Evolutionary conservation across 2,329 filamentous ascomycete species (phyloP).

Genomic region (Amylocarpus encephaloides): DNA sequence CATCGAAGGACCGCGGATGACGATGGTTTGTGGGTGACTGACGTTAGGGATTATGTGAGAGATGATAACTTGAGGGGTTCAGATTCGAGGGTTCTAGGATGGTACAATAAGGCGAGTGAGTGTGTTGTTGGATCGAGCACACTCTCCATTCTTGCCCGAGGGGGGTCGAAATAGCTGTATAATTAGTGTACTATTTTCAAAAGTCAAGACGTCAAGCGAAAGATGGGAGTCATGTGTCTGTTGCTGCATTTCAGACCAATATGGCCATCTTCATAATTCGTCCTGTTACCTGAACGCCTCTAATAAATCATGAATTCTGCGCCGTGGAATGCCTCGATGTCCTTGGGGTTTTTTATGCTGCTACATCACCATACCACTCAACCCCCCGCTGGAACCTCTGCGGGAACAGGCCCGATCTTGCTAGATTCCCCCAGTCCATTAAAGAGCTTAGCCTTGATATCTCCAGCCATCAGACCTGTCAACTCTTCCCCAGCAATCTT

Average conservation of each 20-base stretch:
- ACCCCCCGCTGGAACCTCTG: constrained; percentile 2
- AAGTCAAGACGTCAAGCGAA: too few relatives aligned
- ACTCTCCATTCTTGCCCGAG: too few relatives aligned
- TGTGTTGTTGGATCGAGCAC: too few relatives aligned
- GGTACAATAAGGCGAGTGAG: too few relatives aligned
- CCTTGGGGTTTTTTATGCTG: neutral
- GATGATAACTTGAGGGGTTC: too few relatives aligned
- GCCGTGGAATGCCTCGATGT: constrained; percentile 17
- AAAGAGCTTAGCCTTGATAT: constrained; percentile 47
- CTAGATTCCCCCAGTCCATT: constrained; percentile 26
- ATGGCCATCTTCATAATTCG: constrained; percentile 12
- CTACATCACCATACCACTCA: constrained; percentile 4
- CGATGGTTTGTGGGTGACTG: neutral
- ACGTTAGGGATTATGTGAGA: neutral
- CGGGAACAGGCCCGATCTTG: constrained; percentile 1
- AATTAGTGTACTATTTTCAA: too few relatives aligned
- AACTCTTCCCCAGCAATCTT: constrained; percentile 50
- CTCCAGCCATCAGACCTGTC: constrained; percentile 35
- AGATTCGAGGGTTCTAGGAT: too few relatives aligned
- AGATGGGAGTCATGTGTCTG: neutral
- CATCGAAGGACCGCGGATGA: neutral
- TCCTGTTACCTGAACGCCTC: constrained; percentile 18
- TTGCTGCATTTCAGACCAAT: constrained; percentile 5
- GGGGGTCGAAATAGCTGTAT: too few relatives aligned
- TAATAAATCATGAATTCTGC: constrained; percentile 10